Evolutionary conservation across 2,329 filamentous ascomycete genomes (phyloP).

Genomic region (Aureobasidium lini): DNA sequence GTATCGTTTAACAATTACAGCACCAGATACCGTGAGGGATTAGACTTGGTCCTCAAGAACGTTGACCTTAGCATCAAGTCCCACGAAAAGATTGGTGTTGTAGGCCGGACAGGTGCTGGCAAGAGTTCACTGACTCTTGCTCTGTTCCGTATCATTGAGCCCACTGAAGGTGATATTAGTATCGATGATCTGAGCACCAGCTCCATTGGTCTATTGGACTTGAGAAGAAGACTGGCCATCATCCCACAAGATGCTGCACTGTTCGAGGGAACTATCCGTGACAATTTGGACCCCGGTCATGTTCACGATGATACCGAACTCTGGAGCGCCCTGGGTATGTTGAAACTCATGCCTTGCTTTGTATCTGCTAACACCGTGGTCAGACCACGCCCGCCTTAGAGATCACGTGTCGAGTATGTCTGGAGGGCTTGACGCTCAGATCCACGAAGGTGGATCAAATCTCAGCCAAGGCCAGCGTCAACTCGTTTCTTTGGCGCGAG

Average conservation of each 20-base stretch:
- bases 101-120: constrained; percentile 89
- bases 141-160: constrained; percentile 92
- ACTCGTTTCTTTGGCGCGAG: constrained; percentile 85
- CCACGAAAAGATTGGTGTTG: constrained; percentile 95
- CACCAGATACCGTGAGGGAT: constrained; percentile 79
- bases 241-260: constrained; percentile 96
- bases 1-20: constrained; percentile 92
- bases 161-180: constrained; percentile 70
- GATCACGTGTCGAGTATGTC: constrained; percentile 82
- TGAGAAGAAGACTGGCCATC: constrained; percentile 83
- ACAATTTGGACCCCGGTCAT: constrained; percentile 91
- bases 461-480: constrained; percentile 92
- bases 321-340: constrained; percentile 86
- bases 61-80: constrained; percentile 88
- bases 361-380: constrained; percentile 22
- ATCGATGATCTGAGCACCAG: constrained; percentile 89
- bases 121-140: constrained; percentile 91
- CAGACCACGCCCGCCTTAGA: constrained; percentile 87
- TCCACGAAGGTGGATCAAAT: constrained; percentile 95
- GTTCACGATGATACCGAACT: constrained; percentile 95
- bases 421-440: constrained; percentile 79
- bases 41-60: constrained; percentile 89
- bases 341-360: constrained; percentile 11
- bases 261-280: constrained; percentile 86
- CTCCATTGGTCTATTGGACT: constrained; percentile 79